phyloP scores from a whole-genome alignment of 257 asterid genomes.

The Primulina huaijiensis region DNA sequence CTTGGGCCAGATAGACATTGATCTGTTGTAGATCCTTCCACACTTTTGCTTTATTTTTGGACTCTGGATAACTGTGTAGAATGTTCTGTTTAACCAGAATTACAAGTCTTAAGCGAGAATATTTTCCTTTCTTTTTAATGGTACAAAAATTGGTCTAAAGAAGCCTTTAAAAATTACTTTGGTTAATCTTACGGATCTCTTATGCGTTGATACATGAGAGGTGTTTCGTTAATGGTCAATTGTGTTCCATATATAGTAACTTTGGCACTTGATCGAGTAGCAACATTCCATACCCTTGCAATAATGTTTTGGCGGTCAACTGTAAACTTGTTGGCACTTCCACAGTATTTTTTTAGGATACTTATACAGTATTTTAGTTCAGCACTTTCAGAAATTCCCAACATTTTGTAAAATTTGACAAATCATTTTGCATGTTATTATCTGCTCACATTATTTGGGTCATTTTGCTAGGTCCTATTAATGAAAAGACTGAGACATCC shows the following conservation, averaged over 20 bases:
- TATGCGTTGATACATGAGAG: background rate
- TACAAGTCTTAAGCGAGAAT: background rate
- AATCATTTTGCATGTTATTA: constrained; percentile 19
- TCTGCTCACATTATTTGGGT: constrained; percentile 30
- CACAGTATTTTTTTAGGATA: background rate
- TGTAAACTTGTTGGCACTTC: constrained; percentile 11
- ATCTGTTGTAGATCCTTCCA: background rate
- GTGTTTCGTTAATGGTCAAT: background rate
- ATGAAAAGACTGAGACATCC: constrained; percentile 93
- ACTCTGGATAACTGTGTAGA: background rate
- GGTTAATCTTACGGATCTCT: background rate
- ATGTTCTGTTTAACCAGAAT: background rate
- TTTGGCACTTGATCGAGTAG: constrained; percentile 5
- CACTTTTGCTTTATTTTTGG: background rate
- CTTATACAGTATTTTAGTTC: background rate
- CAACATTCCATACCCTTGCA: background rate
- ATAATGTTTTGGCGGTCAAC: background rate
- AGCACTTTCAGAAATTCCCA: constrained; percentile 16
- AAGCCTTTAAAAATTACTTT: background rate
- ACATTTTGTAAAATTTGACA: constrained; percentile 3
- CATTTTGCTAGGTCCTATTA: constrained; percentile 63
- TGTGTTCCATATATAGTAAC: background rate
- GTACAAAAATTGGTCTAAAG: background rate
- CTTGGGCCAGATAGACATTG: background rate
- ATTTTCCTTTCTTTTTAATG: background rate